Conservation (phyloP, 2,329 filamentous ascomycete genomes). For the Penicillium expansum region DNA sequence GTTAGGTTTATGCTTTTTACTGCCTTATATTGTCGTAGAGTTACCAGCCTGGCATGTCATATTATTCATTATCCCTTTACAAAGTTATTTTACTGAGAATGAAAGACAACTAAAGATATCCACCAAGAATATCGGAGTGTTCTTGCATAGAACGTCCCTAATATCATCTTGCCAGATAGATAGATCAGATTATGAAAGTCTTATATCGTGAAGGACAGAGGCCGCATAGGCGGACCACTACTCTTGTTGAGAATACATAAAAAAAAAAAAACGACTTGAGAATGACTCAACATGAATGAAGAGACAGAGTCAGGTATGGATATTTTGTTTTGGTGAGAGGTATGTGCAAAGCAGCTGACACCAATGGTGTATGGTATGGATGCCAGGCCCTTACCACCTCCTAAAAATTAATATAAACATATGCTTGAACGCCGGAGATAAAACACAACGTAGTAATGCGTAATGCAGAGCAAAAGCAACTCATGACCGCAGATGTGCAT, state of each 20-base stretch:
- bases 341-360: background rate
- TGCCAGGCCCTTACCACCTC: background rate
- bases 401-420: background rate
- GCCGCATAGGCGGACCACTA: background rate
- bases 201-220: background rate
- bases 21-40: no score
- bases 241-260: background rate
- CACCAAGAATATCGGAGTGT: background rate
- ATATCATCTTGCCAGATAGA: background rate
- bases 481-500: constrained; percentile 35
- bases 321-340: background rate
- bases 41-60: no score
- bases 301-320: background rate
- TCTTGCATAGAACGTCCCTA: background rate
- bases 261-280: background rate
- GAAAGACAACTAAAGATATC: no score
- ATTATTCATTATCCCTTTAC: no score
- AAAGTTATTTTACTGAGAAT: no score
- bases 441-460: background rate
- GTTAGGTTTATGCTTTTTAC: no score
- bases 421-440: background rate
- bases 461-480: background rate
- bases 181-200: background rate
- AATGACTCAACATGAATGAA: background rate
- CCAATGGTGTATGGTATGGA: background rate